Conservation (phyloP, 2,329 filamentous ascomycete genomes). For the Aureobasidium musti region DNA sequence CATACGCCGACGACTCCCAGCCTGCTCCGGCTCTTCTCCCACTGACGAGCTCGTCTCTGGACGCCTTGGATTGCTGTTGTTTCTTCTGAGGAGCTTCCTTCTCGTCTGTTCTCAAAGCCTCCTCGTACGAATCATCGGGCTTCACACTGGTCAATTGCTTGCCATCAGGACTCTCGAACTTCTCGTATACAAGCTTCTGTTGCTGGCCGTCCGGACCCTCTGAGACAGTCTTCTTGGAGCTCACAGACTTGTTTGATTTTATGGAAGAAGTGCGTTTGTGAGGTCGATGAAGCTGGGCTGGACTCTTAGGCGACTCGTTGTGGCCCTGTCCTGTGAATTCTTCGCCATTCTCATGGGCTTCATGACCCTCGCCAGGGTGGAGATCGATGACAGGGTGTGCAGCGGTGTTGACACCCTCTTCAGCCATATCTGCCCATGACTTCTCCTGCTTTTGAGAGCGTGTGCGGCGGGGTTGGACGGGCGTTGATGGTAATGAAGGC, state of each 20-base stretch:
- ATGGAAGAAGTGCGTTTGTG: slow-evolving; percentile 38
- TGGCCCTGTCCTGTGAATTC: slow-evolving; percentile 35
- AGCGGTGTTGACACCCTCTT: slow-evolving; percentile 28
- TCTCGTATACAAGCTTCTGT: slow-evolving; percentile 47
- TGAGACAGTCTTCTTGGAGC: slow-evolving; percentile 30
- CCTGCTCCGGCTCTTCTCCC: slow-evolving; percentile 57
- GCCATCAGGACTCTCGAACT: slow-evolving; percentile 49
- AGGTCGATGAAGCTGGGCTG: slow-evolving; percentile 33
- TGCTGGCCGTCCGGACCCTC: slow-evolving; percentile 30
- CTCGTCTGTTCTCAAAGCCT: slow-evolving; percentile 40
- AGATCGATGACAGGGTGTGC: slow-evolving; percentile 27
- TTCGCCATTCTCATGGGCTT: slow-evolving; percentile 33
- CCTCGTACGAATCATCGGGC: slow-evolving; percentile 44
- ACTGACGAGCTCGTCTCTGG: slow-evolving; percentile 51
- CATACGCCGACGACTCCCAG: slow-evolving; percentile 50
- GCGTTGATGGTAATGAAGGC: slow-evolving; percentile 33
- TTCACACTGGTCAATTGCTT: slow-evolving; percentile 51
- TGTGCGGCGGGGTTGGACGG: slow-evolving; percentile 17
- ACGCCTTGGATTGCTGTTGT: slow-evolving; percentile 32
- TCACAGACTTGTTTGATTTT: not conserved
- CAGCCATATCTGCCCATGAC: slow-evolving; percentile 44
- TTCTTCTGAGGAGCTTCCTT: slow-evolving; percentile 33
- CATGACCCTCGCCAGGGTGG: slow-evolving; percentile 31
- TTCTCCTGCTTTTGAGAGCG: slow-evolving; percentile 35
- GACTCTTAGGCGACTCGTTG: slow-evolving; percentile 37